Conservation (phyloP, 225 moss, liverwort and hornwort genomes). For the Antitrichia curtipendula region DNA sequence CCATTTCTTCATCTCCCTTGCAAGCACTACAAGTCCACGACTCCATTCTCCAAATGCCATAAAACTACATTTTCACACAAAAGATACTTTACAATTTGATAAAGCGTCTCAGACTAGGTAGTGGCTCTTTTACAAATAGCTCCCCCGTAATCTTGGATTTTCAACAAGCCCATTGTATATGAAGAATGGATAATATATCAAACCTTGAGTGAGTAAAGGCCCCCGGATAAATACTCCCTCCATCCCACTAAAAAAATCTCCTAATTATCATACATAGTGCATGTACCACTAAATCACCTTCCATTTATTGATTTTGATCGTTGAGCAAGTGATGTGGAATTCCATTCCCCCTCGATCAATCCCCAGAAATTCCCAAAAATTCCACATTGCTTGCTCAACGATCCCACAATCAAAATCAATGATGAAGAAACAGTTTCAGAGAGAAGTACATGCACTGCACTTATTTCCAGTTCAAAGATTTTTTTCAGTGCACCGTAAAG, state of each 20-base stretch:
- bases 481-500: no score
- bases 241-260: background rate
- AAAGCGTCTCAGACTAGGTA: fast-evolving
- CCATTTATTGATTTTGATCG: background rate
- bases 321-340: background rate
- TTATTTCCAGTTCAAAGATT: background rate
- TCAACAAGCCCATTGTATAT: background rate
- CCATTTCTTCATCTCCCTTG: background rate
- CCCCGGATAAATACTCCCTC: background rate
- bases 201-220: background rate
- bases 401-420: no score
- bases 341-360: no score
- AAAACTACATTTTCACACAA: fast-evolving
- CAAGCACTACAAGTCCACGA: background rate
- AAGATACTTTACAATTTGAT: background rate
- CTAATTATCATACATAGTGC: fast-evolving
- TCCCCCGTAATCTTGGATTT: background rate
- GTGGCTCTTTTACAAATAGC: no score
- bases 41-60: fast-evolving
- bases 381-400: no score
- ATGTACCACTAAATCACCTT: no score
- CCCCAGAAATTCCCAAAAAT: no score
- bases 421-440: fast-evolving
- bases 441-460: background rate
- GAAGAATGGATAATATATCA: no score